These are phyloP conservation scores for Cunninghamia lanceolata DNA, from an alignment of 75 land plant genomes.

Conservation along the genomic window DNA sequence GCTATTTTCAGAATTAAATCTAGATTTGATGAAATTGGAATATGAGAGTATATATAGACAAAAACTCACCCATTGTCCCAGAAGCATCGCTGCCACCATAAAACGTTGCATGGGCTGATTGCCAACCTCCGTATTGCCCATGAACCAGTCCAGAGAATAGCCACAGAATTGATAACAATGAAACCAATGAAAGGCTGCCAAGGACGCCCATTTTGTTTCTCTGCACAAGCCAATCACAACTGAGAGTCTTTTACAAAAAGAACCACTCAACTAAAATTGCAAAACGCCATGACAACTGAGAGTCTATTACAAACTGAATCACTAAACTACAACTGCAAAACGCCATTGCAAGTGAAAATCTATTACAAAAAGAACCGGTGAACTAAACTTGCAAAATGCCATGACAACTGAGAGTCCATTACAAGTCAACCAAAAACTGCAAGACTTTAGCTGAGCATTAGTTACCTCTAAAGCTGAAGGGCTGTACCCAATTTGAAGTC, in stretches of 20 bases:
- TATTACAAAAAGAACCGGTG: not conserved
- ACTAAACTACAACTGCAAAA: too few species aligned
- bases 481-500: not conserved
- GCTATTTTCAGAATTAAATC: too few species aligned
- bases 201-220: not conserved
- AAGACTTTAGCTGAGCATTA: too few species aligned
- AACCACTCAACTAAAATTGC: not conserved
- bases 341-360: too few species aligned
- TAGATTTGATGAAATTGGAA: not conserved
- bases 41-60: too few species aligned
- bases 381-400: too few species aligned
- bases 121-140: not conserved
- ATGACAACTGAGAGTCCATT: not conserved
- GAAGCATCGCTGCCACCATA: not conserved
- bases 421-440: too few species aligned
- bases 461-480: not conserved
- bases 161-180: not conserved
- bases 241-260: too few species aligned
- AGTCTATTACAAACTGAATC: too few species aligned
- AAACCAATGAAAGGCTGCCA: not conserved
- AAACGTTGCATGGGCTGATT: not conserved
- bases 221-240: not conserved
- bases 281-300: not conserved
- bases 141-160: not conserved
- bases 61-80: not conserved